Conservation (phyloP, 495 filamentous ascomycete species). For the Hypoxylon fuscum region DNA sequence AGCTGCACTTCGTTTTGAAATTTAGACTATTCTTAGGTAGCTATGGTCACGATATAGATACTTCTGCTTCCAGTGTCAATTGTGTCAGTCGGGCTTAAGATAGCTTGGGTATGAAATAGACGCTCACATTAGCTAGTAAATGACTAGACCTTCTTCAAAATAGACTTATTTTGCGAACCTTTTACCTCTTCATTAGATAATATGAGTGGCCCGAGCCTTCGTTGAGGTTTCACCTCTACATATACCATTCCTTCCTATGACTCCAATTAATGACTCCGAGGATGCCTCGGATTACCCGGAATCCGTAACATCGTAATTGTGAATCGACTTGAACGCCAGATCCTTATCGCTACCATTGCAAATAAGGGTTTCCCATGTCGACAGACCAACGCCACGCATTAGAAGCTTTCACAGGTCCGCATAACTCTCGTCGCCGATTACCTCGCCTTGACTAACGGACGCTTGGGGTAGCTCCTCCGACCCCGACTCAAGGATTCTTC, state of each 20-base stretch:
- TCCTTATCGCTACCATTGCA: not conserved
- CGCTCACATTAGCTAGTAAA: conserved; percentile 14
- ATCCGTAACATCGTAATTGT: conserved; percentile 4
- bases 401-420: too few species aligned
- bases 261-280: too few species aligned
- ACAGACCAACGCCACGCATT: not conserved
- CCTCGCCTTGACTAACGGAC: conserved; percentile 9
- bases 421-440: conserved; percentile 6
- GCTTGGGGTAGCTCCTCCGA: conserved; percentile 10
- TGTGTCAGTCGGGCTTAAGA: conserved; percentile 8
- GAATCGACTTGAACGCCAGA: not conserved
- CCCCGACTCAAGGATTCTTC: conserved; percentile 30
- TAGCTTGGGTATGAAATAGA: conserved; percentile 22
- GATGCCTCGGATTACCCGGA: not conserved
- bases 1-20: not conserved
- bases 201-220: not conserved
- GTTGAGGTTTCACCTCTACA: not conserved
- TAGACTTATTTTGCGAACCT: conserved; percentile 1
- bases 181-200: not conserved
- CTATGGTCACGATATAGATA: conserved; percentile 16
- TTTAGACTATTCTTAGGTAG: conserved; percentile 17
- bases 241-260: too few species aligned
- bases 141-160: conserved; percentile 4
- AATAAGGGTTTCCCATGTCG: not conserved
- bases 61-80: conserved; percentile 1